Evolutionary conservation across 345 rosid genomes (phyloP), one percentile per base, ranked within the genome.

Genomic region (Combretum micranthum): DNA sequence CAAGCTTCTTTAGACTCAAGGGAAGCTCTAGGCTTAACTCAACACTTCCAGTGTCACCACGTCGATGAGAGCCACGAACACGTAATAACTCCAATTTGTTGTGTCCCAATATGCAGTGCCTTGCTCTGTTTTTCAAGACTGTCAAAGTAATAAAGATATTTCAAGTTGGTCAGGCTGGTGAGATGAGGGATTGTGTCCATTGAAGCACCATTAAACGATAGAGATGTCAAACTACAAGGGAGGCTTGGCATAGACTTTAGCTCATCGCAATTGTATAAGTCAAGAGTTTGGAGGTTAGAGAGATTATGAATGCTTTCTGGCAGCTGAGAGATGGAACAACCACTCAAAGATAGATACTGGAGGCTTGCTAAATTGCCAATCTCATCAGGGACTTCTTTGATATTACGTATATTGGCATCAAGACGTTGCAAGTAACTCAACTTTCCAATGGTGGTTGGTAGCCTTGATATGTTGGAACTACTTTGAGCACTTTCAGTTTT

Each of bases 381-480:
- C 20, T 23, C 63, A 10, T 47, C 16, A 0, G 55, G 63, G 15
- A 59, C 44, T 18, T n/a, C 52, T 37, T 8, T 53, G 22, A 23
- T 25, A 14, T 15, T 50, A 15, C 1, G 50, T 15, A 23, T 49
- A 15, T 22, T 21, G 4, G 37, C 63, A 13, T 15, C 20, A 44
- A 57, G 3, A 2, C 9, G 6, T 18, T 14, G 17, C 15, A 57
- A 42, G 15, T 44, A 44, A 22, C 23, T 45, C 52, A 62, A 23
- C n/a, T 44, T 62, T 16, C 65, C 65, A 16, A 62, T 23, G 16
- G 58, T 32, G 13, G 44, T 20, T 43, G 65, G 65, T 15, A 62
- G 47, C 20, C 15, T 52, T 13, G 5, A 20, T 20, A 53, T 22
- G 23, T 13, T 0, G 19, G 42, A 18, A 25, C 20, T 14, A 12